phyloP scores from a whole-genome alignment of 192 early-diverging fungal genomes.

The Gigaspora rosea region DNA sequence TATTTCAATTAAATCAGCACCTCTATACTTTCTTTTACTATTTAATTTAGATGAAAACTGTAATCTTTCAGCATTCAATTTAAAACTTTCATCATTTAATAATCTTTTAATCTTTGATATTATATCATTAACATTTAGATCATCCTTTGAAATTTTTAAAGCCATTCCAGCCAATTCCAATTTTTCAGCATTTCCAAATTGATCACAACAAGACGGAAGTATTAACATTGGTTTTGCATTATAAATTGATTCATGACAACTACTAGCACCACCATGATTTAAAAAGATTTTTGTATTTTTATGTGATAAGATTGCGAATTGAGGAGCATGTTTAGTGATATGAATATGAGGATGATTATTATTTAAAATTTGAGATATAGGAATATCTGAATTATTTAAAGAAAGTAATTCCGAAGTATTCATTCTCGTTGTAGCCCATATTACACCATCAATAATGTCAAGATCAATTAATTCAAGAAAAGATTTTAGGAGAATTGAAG shows the following conservation, averaged over 20 bases:
- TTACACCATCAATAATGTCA: constrained; percentile 37
- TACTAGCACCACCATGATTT: constrained; percentile 36
- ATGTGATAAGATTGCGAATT: constrained; percentile 39
- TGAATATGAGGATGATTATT: constrained; percentile 14
- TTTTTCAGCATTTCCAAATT: not conserved
- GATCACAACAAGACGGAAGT: not conserved
- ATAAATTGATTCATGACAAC: constrained; percentile 38
- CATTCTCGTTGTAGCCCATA: constrained; percentile 32
- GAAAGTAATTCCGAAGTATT: not conserved
- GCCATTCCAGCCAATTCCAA: constrained; percentile 1
- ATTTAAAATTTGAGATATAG: not conserved
- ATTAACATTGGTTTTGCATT: constrained; percentile 31
- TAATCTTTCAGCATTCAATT: constrained; percentile 14
- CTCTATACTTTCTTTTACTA: too few species aligned
- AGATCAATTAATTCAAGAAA: constrained; percentile 34
- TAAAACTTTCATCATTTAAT: not conserved
- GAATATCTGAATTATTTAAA: not conserved
- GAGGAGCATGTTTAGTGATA: constrained; percentile 34
- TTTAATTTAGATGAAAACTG: constrained; percentile 10
- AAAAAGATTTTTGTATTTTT: not conserved
- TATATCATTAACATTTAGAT: constrained; percentile 15
- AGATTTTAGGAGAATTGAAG: constrained; percentile 30
- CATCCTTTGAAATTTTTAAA: not conserved
- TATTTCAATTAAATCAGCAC: not conserved
- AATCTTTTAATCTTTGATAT: not conserved